These are phyloP conservation scores for Cornus suecica DNA, from an alignment of 148 eudicot species.

Conservation along the genomic window DNA sequence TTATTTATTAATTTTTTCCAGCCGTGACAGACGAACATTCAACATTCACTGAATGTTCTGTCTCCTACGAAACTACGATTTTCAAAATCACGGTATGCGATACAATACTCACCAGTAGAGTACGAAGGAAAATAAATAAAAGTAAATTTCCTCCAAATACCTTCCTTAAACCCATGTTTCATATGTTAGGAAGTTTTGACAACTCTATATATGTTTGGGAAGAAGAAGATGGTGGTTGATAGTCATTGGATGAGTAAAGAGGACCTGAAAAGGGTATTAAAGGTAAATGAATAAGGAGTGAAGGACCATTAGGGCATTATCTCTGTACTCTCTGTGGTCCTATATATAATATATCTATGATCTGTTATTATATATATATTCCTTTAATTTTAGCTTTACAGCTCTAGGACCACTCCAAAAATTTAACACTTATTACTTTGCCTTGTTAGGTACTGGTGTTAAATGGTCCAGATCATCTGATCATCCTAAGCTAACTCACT, in stretches of 20 bases:
- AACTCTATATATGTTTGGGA: background rate
- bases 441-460: background rate
- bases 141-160: too few relatives aligned
- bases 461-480: constrained; percentile 6
- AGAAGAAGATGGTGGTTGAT: background rate
- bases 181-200: background rate
- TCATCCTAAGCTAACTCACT: background rate
- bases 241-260: background rate
- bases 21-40: too few relatives aligned
- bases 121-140: too few relatives aligned
- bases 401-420: constrained; percentile 12
- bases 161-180: too few relatives aligned
- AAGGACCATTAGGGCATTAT: background rate
- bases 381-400: background rate
- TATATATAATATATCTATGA: too few relatives aligned
- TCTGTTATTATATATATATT: too few relatives aligned
- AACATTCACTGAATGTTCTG: too few relatives aligned
- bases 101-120: too few relatives aligned
- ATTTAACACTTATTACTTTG: background rate
- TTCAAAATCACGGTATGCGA: too few relatives aligned
- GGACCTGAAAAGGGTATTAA: background rate
- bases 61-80: too few relatives aligned
- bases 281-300: background rate
- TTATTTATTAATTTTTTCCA: too few relatives aligned
- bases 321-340: background rate